These are phyloP conservation scores for Cladosporium cucumerinum DNA, from an alignment of 2,329 filamentous ascomycete species.

Conservation along the genomic window DNA sequence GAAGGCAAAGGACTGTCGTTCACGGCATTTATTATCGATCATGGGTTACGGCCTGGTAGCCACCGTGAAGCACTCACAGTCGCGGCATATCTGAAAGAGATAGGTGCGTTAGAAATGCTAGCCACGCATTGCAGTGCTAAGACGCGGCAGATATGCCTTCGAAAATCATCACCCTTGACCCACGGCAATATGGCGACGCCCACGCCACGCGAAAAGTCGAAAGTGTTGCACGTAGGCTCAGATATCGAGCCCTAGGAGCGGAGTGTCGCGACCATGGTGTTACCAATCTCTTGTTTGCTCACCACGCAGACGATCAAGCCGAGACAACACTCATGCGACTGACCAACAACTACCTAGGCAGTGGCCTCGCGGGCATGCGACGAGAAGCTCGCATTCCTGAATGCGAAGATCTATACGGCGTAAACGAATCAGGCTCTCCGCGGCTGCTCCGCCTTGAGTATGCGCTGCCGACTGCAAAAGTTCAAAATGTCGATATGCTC, in stretches of 20 bases:
- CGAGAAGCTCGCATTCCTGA: slow-evolving; percentile 63
- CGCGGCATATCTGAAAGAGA: slow-evolving; percentile 28
- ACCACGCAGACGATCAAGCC: slow-evolving; percentile 87
- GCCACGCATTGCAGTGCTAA: not conserved
- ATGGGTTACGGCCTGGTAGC: slow-evolving; percentile 56
- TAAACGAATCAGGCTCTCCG: slow-evolving; percentile 46
- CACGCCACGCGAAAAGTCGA: slow-evolving; percentile 65
- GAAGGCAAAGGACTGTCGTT: slow-evolving; percentile 30
- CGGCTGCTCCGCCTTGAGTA: slow-evolving; percentile 31
- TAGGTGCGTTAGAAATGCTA: slow-evolving; percentile 20
- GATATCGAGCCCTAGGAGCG: slow-evolving; percentile 68
- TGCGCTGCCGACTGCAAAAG: not conserved
- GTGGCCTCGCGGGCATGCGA: slow-evolving; percentile 53
- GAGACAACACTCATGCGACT: slow-evolving; percentile 86
- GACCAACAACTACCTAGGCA: slow-evolving; percentile 61
- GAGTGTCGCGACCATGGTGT: slow-evolving; percentile 55
- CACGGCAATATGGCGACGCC: slow-evolving; percentile 38
- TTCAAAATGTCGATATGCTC: slow-evolving; percentile 1
- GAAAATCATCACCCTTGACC: slow-evolving; percentile 36
- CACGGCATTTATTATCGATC: slow-evolving; percentile 60
- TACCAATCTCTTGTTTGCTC: slow-evolving; percentile 68
- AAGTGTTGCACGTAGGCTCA: slow-evolving; percentile 66
- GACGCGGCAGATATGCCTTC: slow-evolving; percentile 17
- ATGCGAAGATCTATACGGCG: slow-evolving; percentile 70
- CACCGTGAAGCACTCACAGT: slow-evolving; percentile 54